phyloP scores from a whole-genome alignment of 805 yeast genomes.

The Yamadazyma paraphyllophila region DNA sequence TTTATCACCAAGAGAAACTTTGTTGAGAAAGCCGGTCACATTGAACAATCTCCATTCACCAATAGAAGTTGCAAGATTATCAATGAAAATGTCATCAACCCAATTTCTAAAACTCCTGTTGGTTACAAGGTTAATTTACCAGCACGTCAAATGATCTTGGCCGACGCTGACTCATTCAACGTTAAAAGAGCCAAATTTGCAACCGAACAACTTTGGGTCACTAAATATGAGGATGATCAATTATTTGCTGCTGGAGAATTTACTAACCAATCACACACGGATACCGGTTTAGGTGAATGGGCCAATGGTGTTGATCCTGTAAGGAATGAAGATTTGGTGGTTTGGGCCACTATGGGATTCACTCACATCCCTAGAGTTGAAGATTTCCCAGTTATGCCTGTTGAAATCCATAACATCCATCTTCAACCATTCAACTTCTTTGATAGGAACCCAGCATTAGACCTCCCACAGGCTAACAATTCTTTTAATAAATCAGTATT shows the following conservation, averaged over 20 bases:
- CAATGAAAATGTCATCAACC: constrained; percentile 70
- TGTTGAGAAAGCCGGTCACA: constrained; percentile 67
- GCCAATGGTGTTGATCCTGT: constrained; percentile 65
- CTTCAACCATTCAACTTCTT: constrained; percentile 74
- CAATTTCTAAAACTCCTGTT: constrained; percentile 66
- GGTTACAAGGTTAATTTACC: constrained; percentile 75
- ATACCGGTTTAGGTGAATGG: constrained; percentile 71
- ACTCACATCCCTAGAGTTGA: constrained; percentile 82
- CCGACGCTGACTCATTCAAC: constrained; percentile 60
- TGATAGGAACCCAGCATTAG: constrained; percentile 74
- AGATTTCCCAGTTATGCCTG: constrained; percentile 90
- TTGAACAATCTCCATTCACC: constrained; percentile 74
- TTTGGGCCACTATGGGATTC: constrained; percentile 80
- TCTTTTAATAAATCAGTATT: constrained; percentile 61
- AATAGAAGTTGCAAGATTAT: constrained; percentile 72
- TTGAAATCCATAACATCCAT: constrained; percentile 65
- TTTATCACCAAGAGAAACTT: constrained; percentile 59
- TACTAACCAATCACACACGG: constrained; percentile 73
- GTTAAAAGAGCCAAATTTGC: constrained; percentile 72
- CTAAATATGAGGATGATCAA: constrained; percentile 71
- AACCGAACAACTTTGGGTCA: constrained; percentile 78
- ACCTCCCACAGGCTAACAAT: constrained; percentile 70
- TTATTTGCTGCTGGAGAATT: constrained; percentile 82
- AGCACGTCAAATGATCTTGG: constrained; percentile 73
- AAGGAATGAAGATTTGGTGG: constrained; percentile 72